A percentile compares a stretch with the other conserved stretches of the same genome.
These are phyloP conservation scores for Boletus rubropictus DNA, from an alignment of 768 basidiomycete genomes.

Conservation along the genomic window DNA sequence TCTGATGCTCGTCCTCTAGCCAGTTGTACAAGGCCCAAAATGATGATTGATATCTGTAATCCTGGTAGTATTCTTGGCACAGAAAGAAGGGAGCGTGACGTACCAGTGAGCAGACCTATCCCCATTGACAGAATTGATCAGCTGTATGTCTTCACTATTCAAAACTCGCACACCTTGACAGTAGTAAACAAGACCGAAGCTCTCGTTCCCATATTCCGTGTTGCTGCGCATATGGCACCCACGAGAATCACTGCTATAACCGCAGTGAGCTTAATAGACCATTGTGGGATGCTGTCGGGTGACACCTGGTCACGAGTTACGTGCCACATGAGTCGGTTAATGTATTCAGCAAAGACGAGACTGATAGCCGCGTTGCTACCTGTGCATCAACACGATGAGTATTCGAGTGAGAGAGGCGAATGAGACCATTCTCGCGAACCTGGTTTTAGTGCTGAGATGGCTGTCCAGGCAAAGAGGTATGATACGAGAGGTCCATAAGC, in stretches of 20 bases:
- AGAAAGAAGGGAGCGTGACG: slow-evolving; percentile 20
- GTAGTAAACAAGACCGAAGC: slow-evolving; percentile 83
- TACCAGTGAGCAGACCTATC: slow-evolving; percentile 62
- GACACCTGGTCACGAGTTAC: slow-evolving; percentile 63
- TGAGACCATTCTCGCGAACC: slow-evolving; percentile 36
- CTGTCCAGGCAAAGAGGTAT: slow-evolving; percentile 93
- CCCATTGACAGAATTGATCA: not conserved
- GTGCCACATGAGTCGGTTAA: slow-evolving; percentile 85
- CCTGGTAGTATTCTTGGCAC: not conserved
- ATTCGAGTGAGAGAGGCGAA: not conserved
- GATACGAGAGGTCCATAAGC: slow-evolving; percentile 83
- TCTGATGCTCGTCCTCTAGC: slow-evolving; percentile 63
- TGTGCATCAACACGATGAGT: slow-evolving; percentile 21
- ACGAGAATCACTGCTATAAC: slow-evolving; percentile 65
- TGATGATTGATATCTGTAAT: slow-evolving; percentile 58
- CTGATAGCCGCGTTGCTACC: slow-evolving; percentile 80
- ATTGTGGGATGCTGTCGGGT: slow-evolving; percentile 76
- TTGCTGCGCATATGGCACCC: slow-evolving; percentile 71
- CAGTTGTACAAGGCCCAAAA: slow-evolving; percentile 76
- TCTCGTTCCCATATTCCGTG: slow-evolving; percentile 71
- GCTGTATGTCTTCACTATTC: slow-evolving; percentile 1
- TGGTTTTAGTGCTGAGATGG: slow-evolving; percentile 83
- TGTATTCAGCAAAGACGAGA: slow-evolving; percentile 87
- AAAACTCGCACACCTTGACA: slow-evolving; percentile 57
- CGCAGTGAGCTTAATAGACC: slow-evolving; percentile 89